A percentile compares a stretch with the other conserved stretches of the same genome.
Conservation (phyloP, 805 yeast species). For the Aciculoconidium aculeatum region DNA sequence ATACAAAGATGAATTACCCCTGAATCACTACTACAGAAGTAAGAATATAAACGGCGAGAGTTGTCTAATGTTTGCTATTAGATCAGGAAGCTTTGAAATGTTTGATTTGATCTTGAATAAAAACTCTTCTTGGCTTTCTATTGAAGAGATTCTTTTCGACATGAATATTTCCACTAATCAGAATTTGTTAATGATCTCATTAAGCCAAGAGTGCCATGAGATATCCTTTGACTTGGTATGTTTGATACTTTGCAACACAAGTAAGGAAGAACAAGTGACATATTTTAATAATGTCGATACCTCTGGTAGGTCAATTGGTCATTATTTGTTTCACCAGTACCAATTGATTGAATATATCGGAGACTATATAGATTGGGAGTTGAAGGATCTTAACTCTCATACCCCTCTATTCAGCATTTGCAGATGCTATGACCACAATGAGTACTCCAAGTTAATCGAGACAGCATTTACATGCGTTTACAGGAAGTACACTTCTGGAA, state of each 20-base stretch:
- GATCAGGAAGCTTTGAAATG: constrained; percentile 37
- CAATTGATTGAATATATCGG: constrained; percentile 52
- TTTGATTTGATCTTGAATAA: constrained; percentile 43
- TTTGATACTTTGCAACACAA: constrained; percentile 36
- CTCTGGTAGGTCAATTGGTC: constrained; percentile 61
- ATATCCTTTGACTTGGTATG: constrained; percentile 41
- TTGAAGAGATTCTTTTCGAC: constrained; percentile 67
- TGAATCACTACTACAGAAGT: constrained; percentile 18
- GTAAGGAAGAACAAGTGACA: constrained; percentile 37
- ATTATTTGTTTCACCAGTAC: constrained; percentile 57
- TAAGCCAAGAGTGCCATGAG: constrained; percentile 47
- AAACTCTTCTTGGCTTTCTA: constrained; percentile 45
- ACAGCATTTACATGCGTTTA: constrained; percentile 41
- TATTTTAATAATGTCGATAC: constrained; percentile 51
- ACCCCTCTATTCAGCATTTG: constrained; percentile 76
- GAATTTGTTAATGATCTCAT: constrained; percentile 55
- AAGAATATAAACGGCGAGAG: constrained; percentile 58
- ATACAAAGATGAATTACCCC: constrained; percentile 10
- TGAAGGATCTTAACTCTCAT: constrained; percentile 57
- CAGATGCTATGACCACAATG: constrained; percentile 72
- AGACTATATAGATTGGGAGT: constrained; percentile 58
- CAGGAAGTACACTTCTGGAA: constrained; percentile 33
- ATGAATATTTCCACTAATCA: constrained; percentile 44
- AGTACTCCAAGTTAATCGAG: constrained; percentile 47
- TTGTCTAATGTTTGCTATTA: constrained; percentile 56